These are phyloP conservation scores for Parathielavia hyrcaniae DNA, from an alignment of 495 filamentous ascomycete species.

Conservation along the genomic window DNA sequence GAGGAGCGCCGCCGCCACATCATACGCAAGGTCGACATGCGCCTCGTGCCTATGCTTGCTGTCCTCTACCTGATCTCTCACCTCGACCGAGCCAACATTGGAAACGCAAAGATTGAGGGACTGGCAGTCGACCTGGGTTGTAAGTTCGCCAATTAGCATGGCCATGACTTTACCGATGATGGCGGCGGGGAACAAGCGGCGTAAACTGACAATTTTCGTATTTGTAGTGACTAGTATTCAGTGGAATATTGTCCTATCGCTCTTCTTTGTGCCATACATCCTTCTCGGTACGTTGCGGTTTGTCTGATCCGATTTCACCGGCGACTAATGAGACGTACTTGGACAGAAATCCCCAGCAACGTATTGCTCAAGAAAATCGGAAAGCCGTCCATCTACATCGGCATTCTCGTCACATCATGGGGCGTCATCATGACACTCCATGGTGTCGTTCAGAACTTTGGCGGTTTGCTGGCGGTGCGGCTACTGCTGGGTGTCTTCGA, in stretches of 20 bases:
- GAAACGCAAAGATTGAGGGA: background rate
- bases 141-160: background rate
- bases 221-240: background rate
- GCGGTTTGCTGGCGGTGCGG: background rate
- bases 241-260: background rate
- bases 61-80: background rate
- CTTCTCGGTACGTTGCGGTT: background rate
- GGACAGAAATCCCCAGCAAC: background rate
- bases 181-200: too few relatives aligned
- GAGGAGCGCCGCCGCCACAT: background rate
- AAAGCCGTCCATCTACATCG: background rate
- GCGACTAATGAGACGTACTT: background rate
- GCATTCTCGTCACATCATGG: background rate
- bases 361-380: background rate
- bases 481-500: background rate
- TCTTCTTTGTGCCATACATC: slow-evolving; percentile 1
- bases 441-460: background rate
- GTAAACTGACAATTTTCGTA: too few relatives aligned
- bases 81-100: slow-evolving; percentile 1
- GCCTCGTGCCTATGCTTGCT: background rate
- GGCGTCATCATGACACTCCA: background rate
- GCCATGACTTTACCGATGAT: too few relatives aligned
- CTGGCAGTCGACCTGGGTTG: background rate
- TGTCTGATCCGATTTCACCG: background rate
- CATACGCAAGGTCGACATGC: background rate